Percentiles rank a stretch among this genome's conserved stretches.
These are phyloP conservation scores for Aspergillus brasiliensis DNA, from an alignment of 2,329 filamentous ascomycete species.

Conservation along the genomic window DNA sequence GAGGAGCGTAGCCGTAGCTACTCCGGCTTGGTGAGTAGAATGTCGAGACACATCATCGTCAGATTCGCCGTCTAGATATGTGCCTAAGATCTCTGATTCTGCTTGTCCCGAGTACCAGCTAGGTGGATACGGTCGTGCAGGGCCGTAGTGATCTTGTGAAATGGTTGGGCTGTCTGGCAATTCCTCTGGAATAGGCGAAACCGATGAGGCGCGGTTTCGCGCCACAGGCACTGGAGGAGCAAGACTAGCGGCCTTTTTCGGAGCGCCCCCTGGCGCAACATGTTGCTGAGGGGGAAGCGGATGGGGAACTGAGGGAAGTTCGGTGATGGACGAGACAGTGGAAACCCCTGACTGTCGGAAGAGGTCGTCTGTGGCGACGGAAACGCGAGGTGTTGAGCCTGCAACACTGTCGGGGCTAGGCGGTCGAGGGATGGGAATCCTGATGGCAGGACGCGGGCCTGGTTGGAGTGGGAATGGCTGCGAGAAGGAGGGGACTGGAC, in stretches of 20 bases:
- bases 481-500: constrained; percentile 31
- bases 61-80: constrained; percentile 34
- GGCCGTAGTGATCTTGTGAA: constrained; percentile 64
- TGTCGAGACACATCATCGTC: constrained; percentile 23
- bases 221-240: constrained; percentile 32
- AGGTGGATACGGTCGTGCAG: constrained; percentile 71
- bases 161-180: constrained; percentile 55
- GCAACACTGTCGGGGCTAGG: constrained; percentile 25
- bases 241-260: constrained; percentile 31
- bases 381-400: constrained; percentile 28
- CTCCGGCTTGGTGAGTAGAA: constrained; percentile 20
- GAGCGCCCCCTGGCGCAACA: constrained; percentile 18
- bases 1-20: constrained; percentile 33
- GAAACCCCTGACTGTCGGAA: constrained; percentile 32
- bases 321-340: constrained; percentile 33
- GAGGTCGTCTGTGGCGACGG: constrained; percentile 32
- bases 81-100: constrained; percentile 50
- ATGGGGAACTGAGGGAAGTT: constrained; percentile 26
- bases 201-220: constrained; percentile 60
- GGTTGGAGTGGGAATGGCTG: constrained; percentile 26
- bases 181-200: constrained; percentile 77
- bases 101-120: constrained; percentile 60
- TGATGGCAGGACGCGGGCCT: constrained; percentile 20
- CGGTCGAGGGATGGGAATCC: constrained; percentile 17
- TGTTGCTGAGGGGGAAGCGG: constrained; percentile 23